A percentile compares a stretch with the other conserved stretches of the same genome.
phyloP scores from a whole-genome alignment of 2,329 filamentous ascomycete genomes.

The Trichoderma sp. region DNA sequence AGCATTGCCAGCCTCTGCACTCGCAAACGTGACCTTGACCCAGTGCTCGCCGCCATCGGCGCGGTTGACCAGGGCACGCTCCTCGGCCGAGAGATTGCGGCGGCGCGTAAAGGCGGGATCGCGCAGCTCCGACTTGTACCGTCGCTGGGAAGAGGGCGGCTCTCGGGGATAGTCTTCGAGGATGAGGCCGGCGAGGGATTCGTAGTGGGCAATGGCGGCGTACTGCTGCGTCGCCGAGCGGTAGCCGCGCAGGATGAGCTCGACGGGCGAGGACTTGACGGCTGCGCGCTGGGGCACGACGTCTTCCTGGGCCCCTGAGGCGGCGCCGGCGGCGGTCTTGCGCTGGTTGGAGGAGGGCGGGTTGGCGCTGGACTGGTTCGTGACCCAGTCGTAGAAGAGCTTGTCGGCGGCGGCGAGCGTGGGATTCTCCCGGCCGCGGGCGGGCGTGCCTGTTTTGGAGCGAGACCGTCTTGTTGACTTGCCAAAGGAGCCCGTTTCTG shows the following conservation, averaged over 20 bases:
- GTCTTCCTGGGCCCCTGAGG: constrained; percentile 46
- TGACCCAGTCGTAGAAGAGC: constrained; percentile 63
- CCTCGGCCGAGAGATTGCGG: constrained; percentile 67
- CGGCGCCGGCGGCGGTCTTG: constrained; percentile 44
- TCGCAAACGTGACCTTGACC: constrained; percentile 87
- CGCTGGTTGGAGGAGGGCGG: constrained; percentile 37
- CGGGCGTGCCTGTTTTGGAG: constrained; percentile 62
- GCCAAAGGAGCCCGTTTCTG: constrained; percentile 67
- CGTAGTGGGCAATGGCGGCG: constrained; percentile 86
- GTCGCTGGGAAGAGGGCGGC: constrained; percentile 70
- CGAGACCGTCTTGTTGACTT: constrained; percentile 68
- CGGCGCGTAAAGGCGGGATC: constrained; percentile 72
- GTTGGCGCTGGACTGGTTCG: constrained; percentile 47
- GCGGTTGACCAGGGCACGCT: constrained; percentile 77
- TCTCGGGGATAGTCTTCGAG: constrained; percentile 92
- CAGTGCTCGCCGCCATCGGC: constrained; percentile 87
- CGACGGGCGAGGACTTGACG: constrained; percentile 57
- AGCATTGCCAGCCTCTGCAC: constrained; percentile 68
- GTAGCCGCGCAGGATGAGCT: constrained; percentile 87
- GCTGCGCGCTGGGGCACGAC: constrained; percentile 42
- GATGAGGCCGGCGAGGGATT: constrained; percentile 81
- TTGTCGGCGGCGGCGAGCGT: constrained; percentile 65
- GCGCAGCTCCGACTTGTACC: constrained; percentile 75
- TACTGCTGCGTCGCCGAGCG: constrained; percentile 68
- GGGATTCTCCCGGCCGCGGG: constrained; percentile 61